These are phyloP conservation scores for Canna indica DNA, from an alignment of 176 grass and related monocot genomes.

Conservation along the genomic window DNA sequence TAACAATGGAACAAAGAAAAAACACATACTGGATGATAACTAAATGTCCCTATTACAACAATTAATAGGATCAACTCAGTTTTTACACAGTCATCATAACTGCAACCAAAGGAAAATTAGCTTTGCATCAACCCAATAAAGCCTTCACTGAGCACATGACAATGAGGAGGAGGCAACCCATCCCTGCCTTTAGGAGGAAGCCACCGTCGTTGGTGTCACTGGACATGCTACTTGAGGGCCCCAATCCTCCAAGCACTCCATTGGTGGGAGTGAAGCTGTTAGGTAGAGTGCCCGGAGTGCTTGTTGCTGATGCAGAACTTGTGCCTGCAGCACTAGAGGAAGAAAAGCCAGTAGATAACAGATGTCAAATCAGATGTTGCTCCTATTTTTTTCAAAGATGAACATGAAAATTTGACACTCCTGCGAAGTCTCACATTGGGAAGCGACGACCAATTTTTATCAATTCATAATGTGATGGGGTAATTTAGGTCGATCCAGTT, in stretches of 20 bases:
- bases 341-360: conserved; percentile 14
- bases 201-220: conserved; percentile 24
- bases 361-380: background rate
- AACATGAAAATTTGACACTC: background rate
- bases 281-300: background rate
- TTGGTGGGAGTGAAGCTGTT: conserved; percentile 38
- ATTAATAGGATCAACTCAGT: conserved; percentile 3
- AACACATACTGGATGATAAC: too few species aligned
- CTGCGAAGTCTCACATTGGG: too few species aligned
- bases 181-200: conserved; percentile 3
- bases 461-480: too few species aligned
- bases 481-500: background rate
- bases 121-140: conserved; percentile 30
- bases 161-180: conserved; percentile 12
- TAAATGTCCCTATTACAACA: too few species aligned
- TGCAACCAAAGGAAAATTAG: background rate
- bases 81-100: too few species aligned
- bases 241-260: conserved; percentile 27
- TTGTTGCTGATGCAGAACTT: conserved; percentile 15
- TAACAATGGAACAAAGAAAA: too few species aligned
- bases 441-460: too few species aligned
- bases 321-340: conserved; percentile 44
- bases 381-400: background rate
- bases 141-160: conserved; percentile 31
- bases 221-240: conserved; percentile 44